These are phyloP conservation scores for Penicillium salamii DNA, from an alignment of 495 filamentous ascomycete species.

Conservation along the genomic window DNA sequence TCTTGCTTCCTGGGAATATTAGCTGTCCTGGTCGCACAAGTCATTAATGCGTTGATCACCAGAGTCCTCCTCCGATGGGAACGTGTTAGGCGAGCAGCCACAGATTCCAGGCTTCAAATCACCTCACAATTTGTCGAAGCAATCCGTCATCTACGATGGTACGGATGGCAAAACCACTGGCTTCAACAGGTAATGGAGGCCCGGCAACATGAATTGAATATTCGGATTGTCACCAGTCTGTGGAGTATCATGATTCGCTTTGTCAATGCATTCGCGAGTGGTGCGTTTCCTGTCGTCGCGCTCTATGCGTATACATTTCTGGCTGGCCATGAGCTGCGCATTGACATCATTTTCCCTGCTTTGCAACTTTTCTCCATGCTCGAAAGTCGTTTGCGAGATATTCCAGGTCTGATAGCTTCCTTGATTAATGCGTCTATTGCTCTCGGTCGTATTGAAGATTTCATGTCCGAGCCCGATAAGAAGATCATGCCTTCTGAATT, in stretches of 20 bases:
- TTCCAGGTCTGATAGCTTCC: slow-evolving; percentile 67
- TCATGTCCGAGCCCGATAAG: slow-evolving; percentile 82
- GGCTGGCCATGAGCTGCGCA: slow-evolving; percentile 58
- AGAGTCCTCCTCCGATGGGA: slow-evolving; percentile 61
- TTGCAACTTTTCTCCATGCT: slow-evolving; percentile 74
- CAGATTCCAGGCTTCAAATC: slow-evolving; percentile 69
- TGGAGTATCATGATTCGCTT: slow-evolving; percentile 57
- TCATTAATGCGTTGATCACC: slow-evolving; percentile 60
- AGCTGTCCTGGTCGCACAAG: slow-evolving; percentile 62
- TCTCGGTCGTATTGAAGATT: slow-evolving; percentile 73
- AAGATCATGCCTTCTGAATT: slow-evolving; percentile 38
- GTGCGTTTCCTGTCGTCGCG: slow-evolving; percentile 72
- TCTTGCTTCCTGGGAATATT: slow-evolving; percentile 72
- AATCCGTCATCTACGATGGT: slow-evolving; percentile 83
- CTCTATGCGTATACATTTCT: slow-evolving; percentile 75
- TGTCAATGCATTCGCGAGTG: slow-evolving; percentile 61
- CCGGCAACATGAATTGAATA: slow-evolving; percentile 62
- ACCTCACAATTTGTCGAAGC: slow-evolving; percentile 79
- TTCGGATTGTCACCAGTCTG: slow-evolving; percentile 62
- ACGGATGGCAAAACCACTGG: slow-evolving; percentile 83
- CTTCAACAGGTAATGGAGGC: slow-evolving; percentile 67
- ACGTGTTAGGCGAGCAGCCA: slow-evolving; percentile 58
- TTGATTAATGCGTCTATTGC: slow-evolving; percentile 73
- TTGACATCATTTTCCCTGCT: slow-evolving; percentile 80
- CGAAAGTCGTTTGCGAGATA: slow-evolving; percentile 63